Evolutionary conservation across 2,329 filamentous ascomycete species (phyloP), one percentile per base, ranked within the genome.

Genomic region (Penicillium polonicum): DNA sequence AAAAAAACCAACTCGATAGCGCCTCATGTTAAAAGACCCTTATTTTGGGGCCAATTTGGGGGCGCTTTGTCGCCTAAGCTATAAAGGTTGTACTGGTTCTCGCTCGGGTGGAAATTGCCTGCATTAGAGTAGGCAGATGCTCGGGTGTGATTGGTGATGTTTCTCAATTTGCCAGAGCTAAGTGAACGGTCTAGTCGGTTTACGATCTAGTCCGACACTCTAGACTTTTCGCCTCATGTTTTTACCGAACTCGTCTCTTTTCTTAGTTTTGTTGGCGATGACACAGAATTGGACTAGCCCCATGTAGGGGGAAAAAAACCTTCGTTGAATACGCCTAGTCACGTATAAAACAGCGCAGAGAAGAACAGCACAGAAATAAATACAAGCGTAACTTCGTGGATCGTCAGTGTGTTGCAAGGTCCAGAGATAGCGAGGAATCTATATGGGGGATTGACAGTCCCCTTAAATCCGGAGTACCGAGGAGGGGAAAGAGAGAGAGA

Each of bases 301-400:
- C 19, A 23, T 35, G 44, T 21, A 21, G 31, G 25, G 5, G 15
- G 5, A 33, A 12, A 23, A 43, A 44, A 36, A 41, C 2, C 9
- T 25, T 19, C 8, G 10, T 41, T 38, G 36, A 42, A 42, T 31
- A 23, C 51, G 51, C 23, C 23, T n/a, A 19, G 21, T 45, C 38
- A 45, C 39, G 21, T 19, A 36, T n/a, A 38, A 2, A 50, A 51
- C 21, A 29, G 10, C 35, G 35, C 31, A 52, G 9, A 35, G 17
- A 35, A 36, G 2, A 50, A 51, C 29, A 29, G 19, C 35, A 25
- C 31, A 52, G 9, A 44, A 31, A 50, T 21, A 52, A 52, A 45
- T 45, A 52, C 50, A 52, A 51, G 31, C 53, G 39, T 56, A 56
- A 56, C 53, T 36, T 56, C 53, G 53, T 56, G 48, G 53, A 35